phyloP scores from a whole-genome alignment of 2,329 filamentous ascomycete species.

The Aspergillus transmontanensis region DNA sequence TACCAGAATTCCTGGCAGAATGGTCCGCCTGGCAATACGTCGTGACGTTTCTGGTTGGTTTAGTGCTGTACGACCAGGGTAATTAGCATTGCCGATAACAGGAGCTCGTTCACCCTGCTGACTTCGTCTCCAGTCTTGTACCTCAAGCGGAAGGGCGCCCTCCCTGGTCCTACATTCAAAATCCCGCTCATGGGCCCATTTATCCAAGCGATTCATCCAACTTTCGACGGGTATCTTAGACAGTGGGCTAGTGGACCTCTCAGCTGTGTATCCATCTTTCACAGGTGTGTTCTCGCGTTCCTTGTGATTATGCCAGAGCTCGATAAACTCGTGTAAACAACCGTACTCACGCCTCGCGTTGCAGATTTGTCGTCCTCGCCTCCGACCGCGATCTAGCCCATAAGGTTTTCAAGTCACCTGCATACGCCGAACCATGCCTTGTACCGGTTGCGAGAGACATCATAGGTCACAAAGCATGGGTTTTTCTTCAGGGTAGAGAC shows the following conservation, averaged over 20 bases:
- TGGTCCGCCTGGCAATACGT: constrained; percentile 46
- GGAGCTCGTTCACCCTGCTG: neutral
- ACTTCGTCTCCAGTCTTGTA: constrained; percentile 61
- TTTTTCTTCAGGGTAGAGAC: constrained; percentile 84
- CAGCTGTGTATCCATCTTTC: constrained; percentile 92
- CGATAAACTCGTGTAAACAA: neutral
- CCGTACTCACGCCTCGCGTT: constrained; percentile 6
- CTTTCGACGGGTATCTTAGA: constrained; percentile 78
- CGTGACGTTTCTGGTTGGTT: constrained; percentile 62
- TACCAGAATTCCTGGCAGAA: constrained; percentile 9
- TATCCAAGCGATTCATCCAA: constrained; percentile 79
- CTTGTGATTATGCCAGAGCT: neutral
- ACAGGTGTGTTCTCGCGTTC: constrained; percentile 66
- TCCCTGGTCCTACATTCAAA: constrained; percentile 71
- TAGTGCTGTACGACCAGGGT: constrained; percentile 83
- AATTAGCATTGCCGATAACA: constrained; percentile 17
- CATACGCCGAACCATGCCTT: constrained; percentile 84
- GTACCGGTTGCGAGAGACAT: constrained; percentile 87
- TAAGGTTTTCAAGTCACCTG: constrained; percentile 87
- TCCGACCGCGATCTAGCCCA: constrained; percentile 86
- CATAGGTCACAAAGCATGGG: constrained; percentile 83
- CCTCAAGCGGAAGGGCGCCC: constrained; percentile 68
- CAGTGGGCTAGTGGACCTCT: constrained; percentile 88
- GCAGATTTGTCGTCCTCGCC: constrained; percentile 86
- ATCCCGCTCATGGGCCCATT: constrained; percentile 83